A percentile compares a stretch with the other conserved stretches of the same genome.
These are phyloP conservation scores for Fusarium longipes DNA, from an alignment of 2,329 filamentous ascomycete species.

Conservation along the genomic window DNA sequence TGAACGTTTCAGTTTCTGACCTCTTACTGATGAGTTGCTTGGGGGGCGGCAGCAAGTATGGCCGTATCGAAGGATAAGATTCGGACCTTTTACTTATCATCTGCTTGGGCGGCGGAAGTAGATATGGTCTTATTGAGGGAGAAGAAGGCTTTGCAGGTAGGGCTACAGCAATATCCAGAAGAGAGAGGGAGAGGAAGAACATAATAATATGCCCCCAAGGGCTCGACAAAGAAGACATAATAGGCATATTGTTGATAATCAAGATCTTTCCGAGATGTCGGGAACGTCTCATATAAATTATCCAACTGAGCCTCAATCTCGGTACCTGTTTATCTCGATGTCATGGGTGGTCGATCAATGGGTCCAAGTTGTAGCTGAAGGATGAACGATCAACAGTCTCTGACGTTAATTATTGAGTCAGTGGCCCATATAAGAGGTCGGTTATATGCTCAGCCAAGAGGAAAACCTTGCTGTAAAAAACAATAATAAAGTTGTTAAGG, in stretches of 20 bases:
- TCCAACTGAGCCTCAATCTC: constrained; percentile 36
- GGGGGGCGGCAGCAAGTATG: constrained; percentile 11
- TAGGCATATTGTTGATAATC: constrained; percentile 12
- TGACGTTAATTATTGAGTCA: constrained; percentile 36
- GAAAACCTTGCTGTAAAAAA: background rate
- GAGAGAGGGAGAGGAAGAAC: constrained; percentile 7
- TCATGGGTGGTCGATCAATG: constrained; percentile 38
- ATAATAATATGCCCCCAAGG: constrained; percentile 18
- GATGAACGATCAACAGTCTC: constrained; percentile 32
- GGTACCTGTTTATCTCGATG: constrained; percentile 37
- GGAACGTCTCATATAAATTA: constrained; percentile 21
- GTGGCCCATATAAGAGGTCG: constrained; percentile 14
- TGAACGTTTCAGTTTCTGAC: constrained; percentile 20
- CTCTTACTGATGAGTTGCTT: constrained; percentile 26
- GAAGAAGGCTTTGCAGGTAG: constrained; percentile 12
- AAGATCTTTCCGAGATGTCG: background rate
- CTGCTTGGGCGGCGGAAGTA: constrained; percentile 5
- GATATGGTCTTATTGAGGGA: constrained; percentile 6
- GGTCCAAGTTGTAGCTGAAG: constrained; percentile 16
- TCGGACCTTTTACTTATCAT: background rate
- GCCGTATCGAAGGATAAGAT: constrained; percentile 2
- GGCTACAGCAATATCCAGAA: constrained; percentile 5
- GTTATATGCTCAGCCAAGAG: background rate
- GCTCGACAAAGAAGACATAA: constrained; percentile 21
- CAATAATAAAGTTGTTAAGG: background rate